A percentile compares a stretch with the other conserved stretches of the same genome.
These are phyloP conservation scores for Tetracladium marchalianum DNA, from an alignment of 495 filamentous ascomycete species.

Conservation along the genomic window DNA sequence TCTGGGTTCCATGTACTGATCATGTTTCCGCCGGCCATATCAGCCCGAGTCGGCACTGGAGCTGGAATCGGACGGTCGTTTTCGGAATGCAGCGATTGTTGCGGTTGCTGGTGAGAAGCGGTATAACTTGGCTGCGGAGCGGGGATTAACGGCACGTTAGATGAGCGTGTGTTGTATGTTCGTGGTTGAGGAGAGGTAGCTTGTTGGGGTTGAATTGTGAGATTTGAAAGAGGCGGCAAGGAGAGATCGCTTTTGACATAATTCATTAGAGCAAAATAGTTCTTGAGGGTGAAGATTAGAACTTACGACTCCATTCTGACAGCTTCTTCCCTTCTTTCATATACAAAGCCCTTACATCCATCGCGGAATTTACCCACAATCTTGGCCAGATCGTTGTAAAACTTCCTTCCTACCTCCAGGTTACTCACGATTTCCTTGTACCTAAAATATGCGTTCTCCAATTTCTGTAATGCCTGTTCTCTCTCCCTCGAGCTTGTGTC, in stretches of 20 bases:
- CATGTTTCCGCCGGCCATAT: conserved; percentile 31
- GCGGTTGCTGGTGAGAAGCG: too few species aligned
- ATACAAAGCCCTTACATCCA: conserved; percentile 66
- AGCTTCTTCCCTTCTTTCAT: conserved; percentile 71
- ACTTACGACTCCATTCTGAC: conserved; percentile 61
- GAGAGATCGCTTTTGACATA: conserved; percentile 30
- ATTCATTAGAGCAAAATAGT: background rate
- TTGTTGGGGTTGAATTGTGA: conserved; percentile 27
- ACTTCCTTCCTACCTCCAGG: conserved; percentile 80
- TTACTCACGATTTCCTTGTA: conserved; percentile 92
- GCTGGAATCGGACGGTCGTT: conserved; percentile 34
- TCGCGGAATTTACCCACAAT: conserved; percentile 74
- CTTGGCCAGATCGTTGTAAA: conserved; percentile 90
- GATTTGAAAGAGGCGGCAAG: conserved; percentile 37
- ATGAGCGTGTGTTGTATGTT: conserved; percentile 1
- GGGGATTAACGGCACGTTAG: background rate
- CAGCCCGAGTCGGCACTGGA: conserved; percentile 42
- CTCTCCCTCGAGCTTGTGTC: conserved; percentile 65
- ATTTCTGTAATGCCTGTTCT: conserved; percentile 73
- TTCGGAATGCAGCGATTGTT: background rate
- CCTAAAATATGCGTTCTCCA: conserved; percentile 88
- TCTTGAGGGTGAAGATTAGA: background rate
- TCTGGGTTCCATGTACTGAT: conserved; percentile 65
- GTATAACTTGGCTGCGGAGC: background rate
- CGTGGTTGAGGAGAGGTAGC: conserved; percentile 9